Percentiles rank a stretch among this genome's conserved stretches.
Evolutionary conservation across 2,329 filamentous ascomycete genomes (phyloP).

Genomic region (Chaetomiaceae sp.): DNA sequence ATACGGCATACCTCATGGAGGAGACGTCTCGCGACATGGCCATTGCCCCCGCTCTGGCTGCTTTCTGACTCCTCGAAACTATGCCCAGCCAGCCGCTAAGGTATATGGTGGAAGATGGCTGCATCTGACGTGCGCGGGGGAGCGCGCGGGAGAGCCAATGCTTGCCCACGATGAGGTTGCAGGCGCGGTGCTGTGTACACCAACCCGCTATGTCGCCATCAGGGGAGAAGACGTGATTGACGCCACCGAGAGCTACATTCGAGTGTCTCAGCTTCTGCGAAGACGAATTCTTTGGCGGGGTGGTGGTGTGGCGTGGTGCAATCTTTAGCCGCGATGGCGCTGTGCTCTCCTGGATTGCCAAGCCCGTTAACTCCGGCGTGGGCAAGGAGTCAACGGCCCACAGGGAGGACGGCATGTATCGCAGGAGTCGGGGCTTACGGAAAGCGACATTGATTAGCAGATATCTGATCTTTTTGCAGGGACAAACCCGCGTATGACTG

Average conservation of each 20-base stretch:
- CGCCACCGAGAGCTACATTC: constrained; percentile 11
- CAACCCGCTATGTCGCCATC: background rate
- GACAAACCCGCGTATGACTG: too few relatives aligned
- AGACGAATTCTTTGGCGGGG: too few relatives aligned
- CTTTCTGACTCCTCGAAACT: background rate
- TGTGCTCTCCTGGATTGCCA: background rate
- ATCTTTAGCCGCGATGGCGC: constrained; percentile 9
- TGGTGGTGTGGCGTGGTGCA: constrained; percentile 4
- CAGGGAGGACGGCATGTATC: too few relatives aligned
- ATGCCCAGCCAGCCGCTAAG: background rate
- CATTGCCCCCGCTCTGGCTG: background rate
- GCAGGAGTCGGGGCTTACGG: too few relatives aligned
- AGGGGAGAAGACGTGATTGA: constrained; percentile 11
- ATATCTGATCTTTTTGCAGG: too few relatives aligned
- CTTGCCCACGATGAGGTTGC: background rate
- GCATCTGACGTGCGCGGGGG: constrained; percentile 22
- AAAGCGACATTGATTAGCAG: too few relatives aligned
- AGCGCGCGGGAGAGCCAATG: background rate
- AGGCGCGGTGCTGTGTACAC: background rate
- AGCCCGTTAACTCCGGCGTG: background rate
- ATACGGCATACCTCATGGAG: too few relatives aligned
- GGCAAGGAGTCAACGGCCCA: too few relatives aligned
- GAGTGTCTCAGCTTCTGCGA: background rate
- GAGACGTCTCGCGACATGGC: background rate
- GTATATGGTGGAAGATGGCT: background rate